Evolutionary conservation across 306 rosid species (phyloP), one percentile per base, ranked within the genome.

Genomic region (Cucurbita moschata): DNA sequence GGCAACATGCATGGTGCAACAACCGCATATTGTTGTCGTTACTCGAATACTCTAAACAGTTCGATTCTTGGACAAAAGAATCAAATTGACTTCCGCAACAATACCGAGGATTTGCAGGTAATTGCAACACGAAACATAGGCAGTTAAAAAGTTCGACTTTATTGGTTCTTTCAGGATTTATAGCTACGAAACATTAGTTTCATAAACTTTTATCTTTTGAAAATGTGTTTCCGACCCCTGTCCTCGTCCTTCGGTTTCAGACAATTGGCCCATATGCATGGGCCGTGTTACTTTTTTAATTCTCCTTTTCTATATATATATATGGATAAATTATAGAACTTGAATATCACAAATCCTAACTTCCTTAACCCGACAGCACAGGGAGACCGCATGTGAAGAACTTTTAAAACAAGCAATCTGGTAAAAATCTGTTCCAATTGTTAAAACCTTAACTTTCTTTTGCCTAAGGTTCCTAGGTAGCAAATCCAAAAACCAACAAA

Each of bases 1-100:
- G 53, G 53, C 53, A 69, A 49, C 73, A 69, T 69, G 73, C 73
- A 69, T 26, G 73, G 73, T 5, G 40, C 73, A 18, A 10, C 71
- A 42, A 64, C 71, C 18, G 52, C 40, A 67, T 67, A 38, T 7
- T 16, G 16, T 39, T 62, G 69, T 39, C 69, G 26, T 62, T 62
- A 40, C 71, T 59, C 42, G n/a, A 30, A 26, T 19, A n/a, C 51
- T 47, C 73, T 12, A 0, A 49, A 69, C 73, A 47, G 43, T 69
- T 69, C 58, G 4, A 69, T 7, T 49, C 11, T 47, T 26, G 38
- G 35, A 7, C 53, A 69, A 47, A 26, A 49, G 42, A 69, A 11
- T 67, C 16, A 67, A 62, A 38, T n/a, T 62, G 55, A 67, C 54
- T 67, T 63, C 26, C 11, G 9, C 37, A 64, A 64, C 71, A 18